phyloP scores from a whole-genome alignment of 306 rosid species.

The Prosopis cineraria region DNA sequence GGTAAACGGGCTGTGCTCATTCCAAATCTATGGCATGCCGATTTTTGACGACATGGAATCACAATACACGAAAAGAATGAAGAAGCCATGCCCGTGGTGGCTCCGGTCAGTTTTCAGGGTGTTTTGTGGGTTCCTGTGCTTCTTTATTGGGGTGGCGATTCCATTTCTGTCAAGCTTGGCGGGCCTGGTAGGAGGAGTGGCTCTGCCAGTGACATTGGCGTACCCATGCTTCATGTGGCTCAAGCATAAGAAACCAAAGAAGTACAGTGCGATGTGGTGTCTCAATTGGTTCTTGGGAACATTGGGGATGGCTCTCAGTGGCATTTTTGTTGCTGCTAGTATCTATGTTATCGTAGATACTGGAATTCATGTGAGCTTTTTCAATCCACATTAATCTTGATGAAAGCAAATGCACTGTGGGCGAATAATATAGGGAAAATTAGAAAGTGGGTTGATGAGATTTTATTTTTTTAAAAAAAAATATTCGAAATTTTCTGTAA shows the following conservation, averaged over 20 bases:
- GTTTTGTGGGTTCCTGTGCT: background rate
- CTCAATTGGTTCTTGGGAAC: constrained; percentile 12
- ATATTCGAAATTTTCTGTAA: background rate
- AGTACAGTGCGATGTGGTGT: background rate
- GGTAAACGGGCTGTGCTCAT: constrained; percentile 4
- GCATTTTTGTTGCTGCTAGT: background rate
- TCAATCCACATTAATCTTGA: background rate
- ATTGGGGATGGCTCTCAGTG: constrained; percentile 11
- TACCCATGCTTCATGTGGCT: constrained; percentile 23
- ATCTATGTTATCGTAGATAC: constrained; percentile 6
- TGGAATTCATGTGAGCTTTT: constrained; percentile 1
- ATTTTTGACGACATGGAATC: constrained; percentile 12
- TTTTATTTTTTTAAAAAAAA: background rate
- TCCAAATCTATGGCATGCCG: constrained; percentile 20
- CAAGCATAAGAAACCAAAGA: constrained; percentile 8
- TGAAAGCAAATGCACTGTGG: background rate
- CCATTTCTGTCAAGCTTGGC: constrained; percentile 16
- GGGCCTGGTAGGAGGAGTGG: constrained; percentile 8
- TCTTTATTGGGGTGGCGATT: background rate
- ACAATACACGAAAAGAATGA: constrained; percentile 6
- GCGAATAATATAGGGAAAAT: background rate
- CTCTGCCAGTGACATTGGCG: constrained; percentile 20
- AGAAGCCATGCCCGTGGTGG: constrained; percentile 24
- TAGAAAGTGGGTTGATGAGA: background rate
- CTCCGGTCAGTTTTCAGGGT: background rate